Evolutionary conservation across 1,284 basidiomycete species (phyloP), one percentile per base, ranked within the genome.

Genomic region (Fomitopsis palustris): DNA sequence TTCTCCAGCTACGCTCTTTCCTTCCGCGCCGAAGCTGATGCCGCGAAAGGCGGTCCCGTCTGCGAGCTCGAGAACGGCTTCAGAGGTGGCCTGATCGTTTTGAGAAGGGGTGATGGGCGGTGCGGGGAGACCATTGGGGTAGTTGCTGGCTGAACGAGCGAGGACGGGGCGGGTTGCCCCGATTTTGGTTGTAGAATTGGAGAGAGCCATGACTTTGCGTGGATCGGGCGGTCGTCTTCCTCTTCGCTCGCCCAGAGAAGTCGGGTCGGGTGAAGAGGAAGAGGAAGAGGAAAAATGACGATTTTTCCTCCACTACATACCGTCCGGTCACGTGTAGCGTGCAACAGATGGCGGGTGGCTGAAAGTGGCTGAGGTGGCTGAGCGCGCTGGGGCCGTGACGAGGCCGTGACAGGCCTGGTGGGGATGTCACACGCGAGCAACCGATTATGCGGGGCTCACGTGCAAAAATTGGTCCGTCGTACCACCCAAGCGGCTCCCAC

Each of bases 1-100:
- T 85, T 99, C 97, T 68, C 97, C 97, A 21, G 95, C 85, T 54
- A 98, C 81, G 74, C 93, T 96, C 79, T 95, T 96, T 57, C 84
- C 85, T 68, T 92, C 82, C 3, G 95, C 95, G 69, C 97, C 97
- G 72, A 99, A 99, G 72, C 91, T 94, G 72, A 93, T 89, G 53
- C 97, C 97, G 58, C 88, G 82, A 70, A 88, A 93, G 1, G 92
- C 88, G 61, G 93, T 87, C 14, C 96, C 96, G 76, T 99, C 96
- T 55, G 86, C 86, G 59, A 99, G 83, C 77, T 99, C 95, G 61
- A 99, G 82, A 53, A 98, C 87, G 1, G 85, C 86, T 56, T 90
- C 87, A 29, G 62, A 63, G 41, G 71, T 62, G 38, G 73, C 64
- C 47, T 53, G 54, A 45, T 58, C 63, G 39, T 66, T 61, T 16